These are phyloP conservation scores for Acorus gramineus DNA, from an alignment of 106 monocot species.

Conservation along the genomic window DNA sequence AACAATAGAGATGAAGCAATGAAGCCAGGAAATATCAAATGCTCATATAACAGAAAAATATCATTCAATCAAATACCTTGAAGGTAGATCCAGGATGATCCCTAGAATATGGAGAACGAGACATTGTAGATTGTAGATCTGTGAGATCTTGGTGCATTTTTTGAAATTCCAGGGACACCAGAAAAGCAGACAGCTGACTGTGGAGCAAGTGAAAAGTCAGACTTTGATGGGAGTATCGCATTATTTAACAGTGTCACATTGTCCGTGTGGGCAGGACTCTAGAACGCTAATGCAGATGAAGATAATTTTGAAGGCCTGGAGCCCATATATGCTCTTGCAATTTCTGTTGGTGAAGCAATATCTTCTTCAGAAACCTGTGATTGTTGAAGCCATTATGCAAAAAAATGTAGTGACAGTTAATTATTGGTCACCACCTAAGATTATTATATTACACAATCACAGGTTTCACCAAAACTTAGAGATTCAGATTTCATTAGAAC, in stretches of 20 bases:
- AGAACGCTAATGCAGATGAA: conserved; percentile 2
- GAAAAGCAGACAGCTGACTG: conserved; percentile 17
- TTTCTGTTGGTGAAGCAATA: conserved; percentile 22
- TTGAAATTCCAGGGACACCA: neutral
- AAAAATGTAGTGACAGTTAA: neutral
- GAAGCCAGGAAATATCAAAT: no score
- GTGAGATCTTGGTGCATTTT: no score
- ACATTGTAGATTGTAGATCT: neutral
- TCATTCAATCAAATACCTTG: no score
- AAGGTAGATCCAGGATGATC: no score
- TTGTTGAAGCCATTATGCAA: neutral
- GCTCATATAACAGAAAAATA: no score
- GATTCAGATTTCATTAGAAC: no score
- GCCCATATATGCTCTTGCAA: conserved; percentile 32
- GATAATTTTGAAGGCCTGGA: conserved; percentile 14
- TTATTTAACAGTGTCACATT: neutral
- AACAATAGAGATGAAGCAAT: no score
- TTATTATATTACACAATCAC: no score
- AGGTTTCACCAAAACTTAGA: no score
- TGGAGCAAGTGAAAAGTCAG: conserved; percentile 13
- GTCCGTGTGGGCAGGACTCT: conserved; percentile 2
- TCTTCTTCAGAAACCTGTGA: conserved; percentile 14
- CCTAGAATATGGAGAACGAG: neutral
- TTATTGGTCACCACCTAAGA: no score
- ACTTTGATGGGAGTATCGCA: neutral